Conservation (phyloP, 2,329 filamentous ascomycete species). For the Nakataea oryzae region DNA sequence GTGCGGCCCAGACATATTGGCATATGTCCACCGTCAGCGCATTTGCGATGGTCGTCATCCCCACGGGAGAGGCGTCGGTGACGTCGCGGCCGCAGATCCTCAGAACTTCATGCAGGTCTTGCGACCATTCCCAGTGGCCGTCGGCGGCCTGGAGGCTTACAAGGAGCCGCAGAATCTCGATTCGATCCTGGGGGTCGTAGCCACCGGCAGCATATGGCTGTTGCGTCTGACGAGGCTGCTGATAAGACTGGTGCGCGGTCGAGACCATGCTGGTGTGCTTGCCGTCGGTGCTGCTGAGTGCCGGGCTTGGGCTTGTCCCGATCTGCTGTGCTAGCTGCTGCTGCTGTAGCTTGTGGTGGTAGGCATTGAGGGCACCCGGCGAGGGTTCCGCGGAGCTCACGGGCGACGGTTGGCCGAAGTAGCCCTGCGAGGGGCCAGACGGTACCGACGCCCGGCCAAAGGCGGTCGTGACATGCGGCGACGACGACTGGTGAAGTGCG, state of each 20-base stretch:
- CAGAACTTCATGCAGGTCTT: constrained; percentile 9
- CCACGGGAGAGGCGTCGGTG: constrained; percentile 3
- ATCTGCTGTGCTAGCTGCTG: neutral
- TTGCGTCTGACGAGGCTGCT: neutral
- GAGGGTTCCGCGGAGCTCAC: neutral
- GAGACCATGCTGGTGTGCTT: constrained; percentile 1
- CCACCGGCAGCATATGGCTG: neutral
- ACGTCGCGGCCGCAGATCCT: constrained; percentile 6
- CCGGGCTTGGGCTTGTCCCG: neutral
- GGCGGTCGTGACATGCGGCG: neutral
- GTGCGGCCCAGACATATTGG: constrained; percentile 10
- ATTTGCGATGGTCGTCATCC: constrained; percentile 9
- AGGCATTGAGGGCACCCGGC: neutral
- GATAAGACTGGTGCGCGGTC: neutral
- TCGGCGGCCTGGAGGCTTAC: constrained; percentile 9
- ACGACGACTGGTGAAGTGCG: neutral
- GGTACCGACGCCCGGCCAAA: neutral
- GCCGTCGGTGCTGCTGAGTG: constrained; percentile 1
- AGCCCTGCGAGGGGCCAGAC: neutral
- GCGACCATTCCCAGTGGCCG: constrained; percentile 9
- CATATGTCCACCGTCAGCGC: constrained; percentile 9
- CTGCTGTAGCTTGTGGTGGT: constrained; percentile 2
- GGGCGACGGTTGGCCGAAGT: neutral
- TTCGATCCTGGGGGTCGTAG: constrained; percentile 10
- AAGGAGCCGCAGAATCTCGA: constrained; percentile 9